Evolutionary conservation across 495 filamentous ascomycete species (phyloP).

Genomic region (Aspergillus wentii): DNA sequence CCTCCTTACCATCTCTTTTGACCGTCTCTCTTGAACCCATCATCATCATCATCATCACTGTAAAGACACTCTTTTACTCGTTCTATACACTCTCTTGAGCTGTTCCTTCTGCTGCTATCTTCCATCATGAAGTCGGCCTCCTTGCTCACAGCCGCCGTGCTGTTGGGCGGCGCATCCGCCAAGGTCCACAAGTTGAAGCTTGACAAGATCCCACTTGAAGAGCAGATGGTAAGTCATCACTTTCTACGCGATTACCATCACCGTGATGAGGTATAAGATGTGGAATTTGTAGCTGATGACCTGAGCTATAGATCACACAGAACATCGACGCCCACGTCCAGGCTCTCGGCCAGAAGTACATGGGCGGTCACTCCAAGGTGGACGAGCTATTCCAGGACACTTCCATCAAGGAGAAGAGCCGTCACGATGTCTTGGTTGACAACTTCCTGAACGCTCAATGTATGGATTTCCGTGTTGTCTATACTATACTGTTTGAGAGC

Average conservation of each 20-base stretch:
- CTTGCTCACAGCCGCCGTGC: constrained; percentile 68
- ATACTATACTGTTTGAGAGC: no score
- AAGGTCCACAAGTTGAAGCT: constrained; percentile 92
- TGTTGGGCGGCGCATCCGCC: constrained; percentile 78
- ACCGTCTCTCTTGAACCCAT: constrained; percentile 14
- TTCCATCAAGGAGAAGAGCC: constrained; percentile 57
- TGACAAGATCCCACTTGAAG: constrained; percentile 87
- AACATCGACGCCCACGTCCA: constrained; percentile 77
- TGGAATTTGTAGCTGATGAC: constrained; percentile 12
- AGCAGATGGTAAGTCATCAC: constrained; percentile 73
- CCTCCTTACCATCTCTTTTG: constrained; percentile 8
- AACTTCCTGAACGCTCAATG: constrained; percentile 99
- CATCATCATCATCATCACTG: constrained; percentile 15
- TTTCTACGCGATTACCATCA: neutral
- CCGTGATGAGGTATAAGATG: neutral
- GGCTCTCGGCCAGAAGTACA: constrained; percentile 76
- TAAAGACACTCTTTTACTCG: constrained; percentile 5
- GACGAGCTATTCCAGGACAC: constrained; percentile 73
- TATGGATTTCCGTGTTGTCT: constrained; percentile 52
- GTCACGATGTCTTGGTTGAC: constrained; percentile 81
- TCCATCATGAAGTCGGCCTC: constrained; percentile 76
- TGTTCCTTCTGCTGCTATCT: constrained; percentile 8
- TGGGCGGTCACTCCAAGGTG: constrained; percentile 72
- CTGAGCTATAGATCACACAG: constrained; percentile 53
- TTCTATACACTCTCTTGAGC: constrained; percentile 4